Percentiles rank a stretch among this genome's conserved stretches.
phyloP scores from a whole-genome alignment of 2,329 filamentous ascomycete genomes.

The Setomelanomma holmii region DNA sequence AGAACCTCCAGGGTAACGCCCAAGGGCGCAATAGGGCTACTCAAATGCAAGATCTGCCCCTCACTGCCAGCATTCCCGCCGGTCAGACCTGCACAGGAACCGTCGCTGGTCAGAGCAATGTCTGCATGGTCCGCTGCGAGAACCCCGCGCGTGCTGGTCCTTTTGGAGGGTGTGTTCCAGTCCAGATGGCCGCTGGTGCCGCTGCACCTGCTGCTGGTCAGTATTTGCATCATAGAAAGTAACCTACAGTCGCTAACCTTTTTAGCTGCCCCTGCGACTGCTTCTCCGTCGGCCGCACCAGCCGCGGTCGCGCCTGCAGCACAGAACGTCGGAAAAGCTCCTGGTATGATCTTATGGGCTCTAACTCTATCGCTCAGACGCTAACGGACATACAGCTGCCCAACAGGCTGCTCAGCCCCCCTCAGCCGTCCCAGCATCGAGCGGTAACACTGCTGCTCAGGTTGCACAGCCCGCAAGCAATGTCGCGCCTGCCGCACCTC shows the following conservation, averaged over 20 bases:
- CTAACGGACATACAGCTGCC: too few relatives aligned
- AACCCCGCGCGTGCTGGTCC: slow-evolving; percentile 67
- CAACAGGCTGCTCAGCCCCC: too few relatives aligned
- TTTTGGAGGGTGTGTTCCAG: slow-evolving; percentile 67
- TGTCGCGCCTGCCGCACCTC: slow-evolving; percentile 3
- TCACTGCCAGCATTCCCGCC: slow-evolving; percentile 65
- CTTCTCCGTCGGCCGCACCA: slow-evolving; percentile 11
- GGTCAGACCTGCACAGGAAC: slow-evolving; percentile 65
- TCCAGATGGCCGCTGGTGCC: slow-evolving; percentile 54
- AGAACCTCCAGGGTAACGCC: slow-evolving; percentile 60
- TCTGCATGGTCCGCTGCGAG: slow-evolving; percentile 69
- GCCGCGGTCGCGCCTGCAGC: too few relatives aligned
- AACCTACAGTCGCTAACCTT: background rate
- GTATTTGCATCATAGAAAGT: background rate
- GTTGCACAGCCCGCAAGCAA: slow-evolving; percentile 1
- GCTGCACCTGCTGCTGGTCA: slow-evolving; percentile 4
- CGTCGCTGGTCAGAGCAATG: slow-evolving; percentile 64
- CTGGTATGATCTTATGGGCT: too few relatives aligned
- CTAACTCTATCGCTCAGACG: too few relatives aligned
- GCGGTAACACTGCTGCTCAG: slow-evolving; percentile 1
- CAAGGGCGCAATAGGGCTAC: slow-evolving; percentile 53
- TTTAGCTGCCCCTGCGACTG: slow-evolving; percentile 13
- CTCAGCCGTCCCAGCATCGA: too few relatives aligned
- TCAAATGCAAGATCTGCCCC: slow-evolving; percentile 50
- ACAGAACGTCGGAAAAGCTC: too few relatives aligned